Percentiles rank a stretch among this genome's conserved stretches.
Conservation (phyloP, 2,329 filamentous ascomycete genomes). For the Microascus cirrosus region DNA sequence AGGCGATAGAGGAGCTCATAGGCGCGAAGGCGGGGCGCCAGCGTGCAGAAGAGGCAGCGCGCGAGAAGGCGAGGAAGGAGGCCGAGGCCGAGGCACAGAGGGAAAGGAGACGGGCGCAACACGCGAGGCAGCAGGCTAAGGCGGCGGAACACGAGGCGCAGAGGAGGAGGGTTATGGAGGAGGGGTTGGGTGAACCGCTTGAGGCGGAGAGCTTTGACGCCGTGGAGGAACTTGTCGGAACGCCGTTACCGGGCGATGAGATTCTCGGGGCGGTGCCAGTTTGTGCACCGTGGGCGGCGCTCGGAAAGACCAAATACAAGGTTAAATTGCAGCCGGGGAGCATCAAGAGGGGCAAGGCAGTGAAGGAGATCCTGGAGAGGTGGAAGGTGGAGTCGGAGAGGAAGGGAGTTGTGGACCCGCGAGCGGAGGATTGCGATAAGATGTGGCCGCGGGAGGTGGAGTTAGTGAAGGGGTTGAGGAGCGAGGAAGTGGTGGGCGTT, state of each 20-base stretch:
- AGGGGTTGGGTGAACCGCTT: constrained; percentile 29
- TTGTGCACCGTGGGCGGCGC: constrained; percentile 53
- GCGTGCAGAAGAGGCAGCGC: constrained; percentile 56
- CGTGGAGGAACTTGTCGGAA: constrained; percentile 66
- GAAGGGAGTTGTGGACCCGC: constrained; percentile 51
- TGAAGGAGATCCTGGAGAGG: constrained; percentile 75
- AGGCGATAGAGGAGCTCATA: constrained; percentile 74
- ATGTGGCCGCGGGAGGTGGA: constrained; percentile 85
- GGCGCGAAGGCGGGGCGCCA: constrained; percentile 60
- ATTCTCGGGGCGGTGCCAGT: constrained; percentile 56
- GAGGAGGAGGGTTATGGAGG: constrained; percentile 45
- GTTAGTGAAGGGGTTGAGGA: constrained; percentile 67
- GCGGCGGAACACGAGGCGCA: constrained; percentile 67
- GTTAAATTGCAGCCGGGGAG: constrained; percentile 85
- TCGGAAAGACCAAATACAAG: constrained; percentile 76
- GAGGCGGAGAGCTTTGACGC: constrained; percentile 49
- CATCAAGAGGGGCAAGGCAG: constrained; percentile 87
- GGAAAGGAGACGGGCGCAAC: constrained; percentile 68
- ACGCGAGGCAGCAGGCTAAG: constrained; percentile 63
- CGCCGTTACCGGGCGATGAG: constrained; percentile 71
- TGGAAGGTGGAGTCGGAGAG: constrained; percentile 59
- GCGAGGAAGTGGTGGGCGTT: constrained; percentile 69
- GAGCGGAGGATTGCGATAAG: constrained; percentile 52
- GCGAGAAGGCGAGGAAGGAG: constrained; percentile 57
- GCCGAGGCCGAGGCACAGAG: constrained; percentile 54